These are phyloP conservation scores for Citrus reticulata DNA, from an alignment of 345 rosid genomes.

Conservation along the genomic window DNA sequence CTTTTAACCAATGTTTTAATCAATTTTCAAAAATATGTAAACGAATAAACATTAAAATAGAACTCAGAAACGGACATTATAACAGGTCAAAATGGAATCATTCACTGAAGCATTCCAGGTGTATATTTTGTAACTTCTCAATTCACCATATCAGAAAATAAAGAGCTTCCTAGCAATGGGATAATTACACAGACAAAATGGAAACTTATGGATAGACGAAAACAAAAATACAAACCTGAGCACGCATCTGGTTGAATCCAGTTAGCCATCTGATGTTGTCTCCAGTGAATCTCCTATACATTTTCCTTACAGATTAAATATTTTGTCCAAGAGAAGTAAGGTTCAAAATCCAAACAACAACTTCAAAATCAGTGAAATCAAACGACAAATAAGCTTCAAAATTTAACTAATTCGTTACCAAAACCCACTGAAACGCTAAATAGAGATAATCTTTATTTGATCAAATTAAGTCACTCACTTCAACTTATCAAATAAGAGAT, in stretches of 20 bases:
- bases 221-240: conserved; percentile 54
- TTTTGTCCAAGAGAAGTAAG: too few relatives aligned
- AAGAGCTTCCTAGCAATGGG: background rate
- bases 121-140: background rate
- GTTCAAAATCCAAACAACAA: too few relatives aligned
- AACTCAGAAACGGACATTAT: background rate
- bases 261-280: too few relatives aligned
- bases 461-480: too few relatives aligned
- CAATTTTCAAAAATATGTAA: background rate
- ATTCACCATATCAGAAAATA: background rate
- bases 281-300: too few relatives aligned
- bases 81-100: background rate
- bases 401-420: too few relatives aligned
- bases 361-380: too few relatives aligned
- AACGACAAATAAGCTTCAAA: too few relatives aligned
- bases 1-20: background rate
- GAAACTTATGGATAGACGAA: background rate
- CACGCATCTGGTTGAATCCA: conserved; percentile 97
- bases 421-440: too few relatives aligned
- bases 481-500: too few relatives aligned
- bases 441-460: too few relatives aligned
- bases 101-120: background rate
- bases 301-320: too few relatives aligned
- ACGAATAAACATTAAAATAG: background rate
- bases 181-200: background rate